These are phyloP conservation scores for Cryomyces minteri DNA, from an alignment of 495 filamentous ascomycete species.

Conservation along the genomic window DNA sequence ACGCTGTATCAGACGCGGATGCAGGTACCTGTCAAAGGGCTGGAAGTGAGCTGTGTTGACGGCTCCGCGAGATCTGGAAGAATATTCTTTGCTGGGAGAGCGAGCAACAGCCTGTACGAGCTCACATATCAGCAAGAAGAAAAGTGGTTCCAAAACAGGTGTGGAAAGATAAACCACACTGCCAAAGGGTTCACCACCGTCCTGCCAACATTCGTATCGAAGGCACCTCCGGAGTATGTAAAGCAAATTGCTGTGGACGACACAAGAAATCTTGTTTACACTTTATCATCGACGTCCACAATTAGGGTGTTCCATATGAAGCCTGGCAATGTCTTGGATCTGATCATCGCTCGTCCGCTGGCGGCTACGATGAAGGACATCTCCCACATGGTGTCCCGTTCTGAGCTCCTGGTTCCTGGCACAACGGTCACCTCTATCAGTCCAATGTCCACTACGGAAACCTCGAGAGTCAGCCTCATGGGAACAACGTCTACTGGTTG, in stretches of 20 bases:
- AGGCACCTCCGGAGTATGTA: conserved; percentile 37
- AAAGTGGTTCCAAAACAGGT: conserved; percentile 77
- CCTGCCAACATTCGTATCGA: conserved; percentile 37
- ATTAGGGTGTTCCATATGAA: conserved; percentile 75
- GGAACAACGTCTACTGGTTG: conserved; percentile 81
- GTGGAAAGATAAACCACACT: conserved; percentile 71
- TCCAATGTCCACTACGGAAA: conserved; percentile 63
- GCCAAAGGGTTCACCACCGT: conserved; percentile 55
- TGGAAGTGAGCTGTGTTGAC: conserved; percentile 56
- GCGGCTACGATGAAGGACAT: conserved; percentile 43
- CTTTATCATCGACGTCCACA: conserved; percentile 66
- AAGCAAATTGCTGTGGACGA: conserved; percentile 73
- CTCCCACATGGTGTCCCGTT: conserved; percentile 57
- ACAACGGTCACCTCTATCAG: conserved; percentile 63
- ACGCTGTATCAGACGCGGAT: conserved; percentile 72
- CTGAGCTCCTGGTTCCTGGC: conserved; percentile 43
- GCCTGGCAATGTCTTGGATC: conserved; percentile 27
- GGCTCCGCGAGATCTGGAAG: conserved; percentile 61
- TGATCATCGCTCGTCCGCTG: conserved; percentile 37
- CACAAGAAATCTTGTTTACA: conserved; percentile 71
- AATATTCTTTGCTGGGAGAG: conserved; percentile 76
- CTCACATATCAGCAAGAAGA: conserved; percentile 92
- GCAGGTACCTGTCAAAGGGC: conserved; percentile 48
- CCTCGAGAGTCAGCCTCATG: conserved; percentile 71
- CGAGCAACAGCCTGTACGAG: conserved; percentile 69